Conservation (phyloP, 345 rosid species). For the Salix viminalis region DNA sequence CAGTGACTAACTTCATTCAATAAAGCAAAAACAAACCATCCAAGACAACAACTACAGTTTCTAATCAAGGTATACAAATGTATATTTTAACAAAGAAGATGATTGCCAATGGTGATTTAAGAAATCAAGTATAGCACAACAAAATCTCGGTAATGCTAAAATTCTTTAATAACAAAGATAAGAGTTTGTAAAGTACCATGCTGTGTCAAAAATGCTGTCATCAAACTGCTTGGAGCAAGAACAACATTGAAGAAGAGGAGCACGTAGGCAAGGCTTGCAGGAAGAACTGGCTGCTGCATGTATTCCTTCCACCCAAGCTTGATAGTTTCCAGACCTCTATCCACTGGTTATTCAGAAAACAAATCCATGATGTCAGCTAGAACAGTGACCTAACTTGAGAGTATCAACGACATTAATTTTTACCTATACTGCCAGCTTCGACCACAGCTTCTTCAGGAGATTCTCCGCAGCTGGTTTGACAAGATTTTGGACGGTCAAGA, state of each 20-base stretch:
- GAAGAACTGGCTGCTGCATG: conserved; percentile 86
- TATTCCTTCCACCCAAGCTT: conserved; percentile 97
- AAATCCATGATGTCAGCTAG: conserved; percentile 1
- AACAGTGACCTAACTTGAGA: neutral
- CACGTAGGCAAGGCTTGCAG: conserved; percentile 91
- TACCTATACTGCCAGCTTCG: conserved; percentile 48
- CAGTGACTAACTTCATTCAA: neutral
- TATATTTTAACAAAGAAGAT: neutral
- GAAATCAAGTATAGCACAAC: neutral
- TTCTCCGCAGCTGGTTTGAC: conserved; percentile 40
- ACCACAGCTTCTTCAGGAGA: conserved; percentile 27
- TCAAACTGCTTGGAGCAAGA: conserved; percentile 87
- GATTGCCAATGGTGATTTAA: neutral
- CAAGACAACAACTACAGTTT: neutral
- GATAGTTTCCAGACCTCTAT: conserved; percentile 63
- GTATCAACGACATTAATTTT: neutral
- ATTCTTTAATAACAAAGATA: too few species aligned
- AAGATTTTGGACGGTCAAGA: conserved; percentile 72
- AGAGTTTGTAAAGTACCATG: conserved; percentile 42
- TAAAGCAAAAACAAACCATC: neutral
- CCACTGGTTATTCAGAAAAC: conserved; percentile 31
- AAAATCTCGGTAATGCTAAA: neutral
- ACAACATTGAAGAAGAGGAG: conserved; percentile 83
- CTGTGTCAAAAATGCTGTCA: conserved; percentile 94
- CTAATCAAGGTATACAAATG: neutral